Evolutionary conservation across 345 rosid genomes (phyloP), one percentile per base, ranked within the genome.

Genomic region (Euphorbia pulcherrima): DNA sequence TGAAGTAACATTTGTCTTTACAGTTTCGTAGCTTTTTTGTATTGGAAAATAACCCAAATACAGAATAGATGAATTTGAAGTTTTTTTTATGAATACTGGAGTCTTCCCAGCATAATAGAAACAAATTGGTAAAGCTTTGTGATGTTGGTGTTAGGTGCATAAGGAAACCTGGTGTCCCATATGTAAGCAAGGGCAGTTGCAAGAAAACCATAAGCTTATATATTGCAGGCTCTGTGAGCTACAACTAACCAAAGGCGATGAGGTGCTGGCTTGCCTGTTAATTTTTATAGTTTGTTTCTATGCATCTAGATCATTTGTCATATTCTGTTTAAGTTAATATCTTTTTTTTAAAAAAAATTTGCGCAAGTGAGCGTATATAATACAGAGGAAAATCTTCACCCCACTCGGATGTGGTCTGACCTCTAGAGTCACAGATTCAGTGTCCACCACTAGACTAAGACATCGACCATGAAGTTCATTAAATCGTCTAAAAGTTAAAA

Each of bases 141-240:
- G 62, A 61, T 60, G 58, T 75, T 81, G 70, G 11, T 79, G 59
- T 33, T 65, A 83, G 94, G 85, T 69, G 60, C 57, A 41, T 57
- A 76, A 81, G 64, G 80, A 79, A 78, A 82, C 79, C 52, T 94
- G 99, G 97, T 94, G 96, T 77, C 99, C 97, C 59, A 77, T 89
- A 54, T 94, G 96, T 79, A 88, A 82, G 82, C 81, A 76, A 77
- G 97, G 97, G 68, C 83, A 78, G 81, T 68, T 94, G 83, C 81
- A 65, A 72, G 97, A 91, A 81, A 84, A 83, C 70, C 71, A 71
- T 41, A 68, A 67, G 64, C 68, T 71, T 55, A 85, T 94, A 59
- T 74, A 71, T 78, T 94, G 99, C 77, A 73, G 68, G 66, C 77
- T 66, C 41, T 91, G 99, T 85, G 74, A 82, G 74, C 79, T 91